phyloP scores from a whole-genome alignment of 2,329 filamentous ascomycete species.

The Zopfia rhizophila region DNA sequence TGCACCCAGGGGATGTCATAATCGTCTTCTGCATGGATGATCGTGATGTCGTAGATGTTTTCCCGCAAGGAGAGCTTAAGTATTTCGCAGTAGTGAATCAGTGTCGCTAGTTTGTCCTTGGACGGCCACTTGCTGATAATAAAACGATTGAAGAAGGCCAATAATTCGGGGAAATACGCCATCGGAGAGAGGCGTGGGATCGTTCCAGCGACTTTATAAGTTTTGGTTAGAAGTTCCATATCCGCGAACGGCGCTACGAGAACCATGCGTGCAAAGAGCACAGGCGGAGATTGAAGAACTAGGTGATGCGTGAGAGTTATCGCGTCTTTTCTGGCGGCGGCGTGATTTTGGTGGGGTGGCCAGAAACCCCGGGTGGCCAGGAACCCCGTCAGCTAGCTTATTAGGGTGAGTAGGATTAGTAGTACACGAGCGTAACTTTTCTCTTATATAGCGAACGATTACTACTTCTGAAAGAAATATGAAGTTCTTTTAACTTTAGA shows the following conservation, averaged over 20 bases:
- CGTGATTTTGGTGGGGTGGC: no score
- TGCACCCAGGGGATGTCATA: constrained; percentile 63
- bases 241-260: constrained; percentile 68
- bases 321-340: no score
- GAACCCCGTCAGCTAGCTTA: no score
- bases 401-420: no score
- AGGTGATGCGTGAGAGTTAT: constrained; percentile 58
- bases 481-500: no score
- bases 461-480: no score
- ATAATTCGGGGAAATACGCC: constrained; percentile 55
- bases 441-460: no score
- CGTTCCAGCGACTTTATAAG: constrained; percentile 66
- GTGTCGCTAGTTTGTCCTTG: constrained; percentile 60
- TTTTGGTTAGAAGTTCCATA: constrained; percentile 63
- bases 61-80: constrained; percentile 46
- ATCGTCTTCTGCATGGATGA: constrained; percentile 65
- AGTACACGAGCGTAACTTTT: no score
- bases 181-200: constrained; percentile 66
- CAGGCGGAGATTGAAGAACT: constrained; percentile 54
- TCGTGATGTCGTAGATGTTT: constrained; percentile 57
- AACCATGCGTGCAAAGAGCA: constrained; percentile 65
- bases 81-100: constrained; percentile 49
- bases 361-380: no score
- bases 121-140: constrained; percentile 64
- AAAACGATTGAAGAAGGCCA: constrained; percentile 57